Base-by-base conservation (phyloP, 148 eudicot genomes). In the Rheum nobile region DNA sequence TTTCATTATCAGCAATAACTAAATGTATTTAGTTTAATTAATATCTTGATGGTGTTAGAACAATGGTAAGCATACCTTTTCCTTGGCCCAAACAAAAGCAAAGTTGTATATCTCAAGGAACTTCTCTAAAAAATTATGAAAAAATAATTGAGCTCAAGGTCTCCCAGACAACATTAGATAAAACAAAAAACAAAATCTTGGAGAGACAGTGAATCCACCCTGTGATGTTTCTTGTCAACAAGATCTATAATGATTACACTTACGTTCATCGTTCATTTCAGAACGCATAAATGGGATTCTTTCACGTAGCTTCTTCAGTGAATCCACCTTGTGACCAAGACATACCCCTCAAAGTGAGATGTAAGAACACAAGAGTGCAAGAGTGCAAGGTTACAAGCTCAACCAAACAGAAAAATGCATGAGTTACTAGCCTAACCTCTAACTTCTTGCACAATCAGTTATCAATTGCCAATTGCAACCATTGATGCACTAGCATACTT, bases 21-120 rank as follows among this genome's bases (percentile, higher is more conserved):
- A 26, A 57, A 26, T n/a, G n/a, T n/a, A 57, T 10, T 57, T 11
- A 24, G 32, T 57, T 57, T 26, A 13, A 22, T 57, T 57, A 57
- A 11, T 24, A 57, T 57, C 65, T 57, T 57, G 16, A 22, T 10
- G 31, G 31, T 57, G 31, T 57, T 26, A 57, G 65, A 57, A 57
- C 16, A 55, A 22, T 57, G 24, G 63, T 26, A 2, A 24, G 13
- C 8, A 42, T 85, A 94, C 98, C 97, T 94, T 94, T 81, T 94
- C 98, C 79, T 91, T 94, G 29, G 98, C 98, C 98, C 98, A 94
- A 72, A 86, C 91, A 83, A 94, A 94, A 59, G 98, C 91, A 78
- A 89, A 94, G 80, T 82, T 86, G 80, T 94, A 94, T 75, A 91
- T 89, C 71, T 94, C 98, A 28, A 88, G 88, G 79, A 94, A 94